Evolutionary conservation across 1,284 basidiomycete genomes (phyloP), one percentile per base, ranked within the genome.

Genomic region (Tilletia caries): DNA sequence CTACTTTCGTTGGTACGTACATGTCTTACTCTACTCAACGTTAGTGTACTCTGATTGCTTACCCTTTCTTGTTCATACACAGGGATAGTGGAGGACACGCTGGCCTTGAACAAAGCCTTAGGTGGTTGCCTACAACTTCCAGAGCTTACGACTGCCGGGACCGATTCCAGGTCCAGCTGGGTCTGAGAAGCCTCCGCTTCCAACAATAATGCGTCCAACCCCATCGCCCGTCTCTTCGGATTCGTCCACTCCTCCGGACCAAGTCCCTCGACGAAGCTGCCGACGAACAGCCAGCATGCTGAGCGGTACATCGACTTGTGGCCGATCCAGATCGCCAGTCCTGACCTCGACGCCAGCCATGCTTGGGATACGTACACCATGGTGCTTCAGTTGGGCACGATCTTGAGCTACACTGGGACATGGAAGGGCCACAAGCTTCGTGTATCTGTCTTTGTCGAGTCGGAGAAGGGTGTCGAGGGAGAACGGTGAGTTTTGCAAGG

Each of bases 321-420:
- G 81, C 81, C 81, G 2, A 76, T 82, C 32, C 81, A 82, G 68
- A 82, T 82, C 52, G 76, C 79, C 3, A 79, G 75, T 29, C 70
- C 75, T 1, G 77, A 78, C 15, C 70, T 71, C 4, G 77, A 78
- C 65, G 71, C 75, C 29, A 73, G 68, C 34, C 79, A 77, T 25
- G 77, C 78, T 20, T 82, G 81, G 81, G 81, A 82, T 68, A 82
- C 80, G 3, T 82, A 82, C 71, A 82, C 81, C 13, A 82, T 82
- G 80, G 80, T 82, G 8, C 75, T 82, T 23, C 81, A 82, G 50
- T 75, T 82, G 52, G 81, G 81, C 67, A 82, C 81, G 3, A 82
- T 82, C 37, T 73, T 82, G 23, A 81, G 78, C 67, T 71, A 82
- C 27, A 82, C 81, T 0, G 76, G 79, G 58, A 79, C 78, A 32